Evolutionary conservation across 2,329 filamentous ascomycete species (phyloP), one percentile per base, ranked within the genome.

Genomic region (Diaporthe capsici): DNA sequence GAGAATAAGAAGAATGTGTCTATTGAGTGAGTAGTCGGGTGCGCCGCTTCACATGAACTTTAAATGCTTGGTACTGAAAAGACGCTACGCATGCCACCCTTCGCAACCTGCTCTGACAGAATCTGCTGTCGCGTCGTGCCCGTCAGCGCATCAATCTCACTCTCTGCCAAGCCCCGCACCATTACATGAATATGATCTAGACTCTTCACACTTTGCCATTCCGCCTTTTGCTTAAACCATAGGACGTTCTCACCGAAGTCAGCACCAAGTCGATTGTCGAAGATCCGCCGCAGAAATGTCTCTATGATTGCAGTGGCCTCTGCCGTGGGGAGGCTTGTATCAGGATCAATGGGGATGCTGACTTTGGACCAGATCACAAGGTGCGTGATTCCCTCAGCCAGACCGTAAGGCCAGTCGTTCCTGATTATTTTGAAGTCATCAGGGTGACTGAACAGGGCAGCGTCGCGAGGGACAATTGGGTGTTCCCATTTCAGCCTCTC

Each of bases 341-440:
- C 49, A 2, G 49, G 49, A 53, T 53, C 49, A 53, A 53, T 53
- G n/a, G 49, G 49, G 10, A 53, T 53, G 9, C 22, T 28, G 49
- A 53, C 49, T 13, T 53, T 53, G 49, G 49, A 53, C 49, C 49
- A 53, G 49, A 53, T 13, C 49, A 53, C 49, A 53, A 53, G 49
- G 9, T 53, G 49, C 22, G 49, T 53, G 49, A 53, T 53, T 13
- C 22, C 49, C n/a, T 53, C n/a, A 6, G n/a, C 49, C 22, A 53
- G 22, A 5, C 49, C 49, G 49, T 53, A 53, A 53, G 49, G 49
- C 49, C 49, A 53, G 13, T 53, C 49, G 49, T 53, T 53, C 49
- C 49, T n/a, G 49, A 53, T 53, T 25, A 53, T 53, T 53, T 53
- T 53, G 49, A 25, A 53, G 49, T 53, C 49, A 53, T 53, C n/a